Evolutionary conservation across 768 basidiomycete species (phyloP), one percentile per base, ranked within the genome.

Genomic region (Porphyrellus cyaneotinctus): DNA sequence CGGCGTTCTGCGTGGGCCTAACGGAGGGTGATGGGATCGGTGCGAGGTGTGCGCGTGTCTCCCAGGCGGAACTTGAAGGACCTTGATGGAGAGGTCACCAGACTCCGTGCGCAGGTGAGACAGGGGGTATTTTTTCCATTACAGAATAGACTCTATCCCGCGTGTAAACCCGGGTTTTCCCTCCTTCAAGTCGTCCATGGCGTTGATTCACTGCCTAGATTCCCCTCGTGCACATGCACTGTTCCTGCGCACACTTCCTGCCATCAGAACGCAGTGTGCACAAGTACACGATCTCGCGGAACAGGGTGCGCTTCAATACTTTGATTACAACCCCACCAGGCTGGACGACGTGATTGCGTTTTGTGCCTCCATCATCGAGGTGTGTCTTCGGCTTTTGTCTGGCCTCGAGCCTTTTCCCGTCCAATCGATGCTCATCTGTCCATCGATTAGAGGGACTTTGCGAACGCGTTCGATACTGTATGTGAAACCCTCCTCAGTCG

Each of bases 201-300:
- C 36, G 35, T 36, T 35, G 35, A 42, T 42, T 15, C 13, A 6
- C 33, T 15, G 47, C 30, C 28, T 36, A 24, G 47, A 62, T 41
- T 52, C 58, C 31, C 52, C 60, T 41, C 58, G 42, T 45, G 57
- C 41, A 36, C 62, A 56, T 35, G 82, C 84, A 23, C 73, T 71
- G 6, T 95, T 94, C 64, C 81, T 97, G 39, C 85, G 87, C 30
- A 92, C 90, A 0, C 77, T 97, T 4, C 88, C 91, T 15, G 82
- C 93, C n/a, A 92, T 97, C 61, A 82, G 95, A 42, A 87, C 94
- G 61, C 80, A 91, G 38, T 98, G 93, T 69, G 66, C 71, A 12
- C 78, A 78, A 37, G 91, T 98, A 31, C 83, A 88, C 67, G 78
- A 83, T 26, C 83, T 95, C 18, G 94, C 91, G 13, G 73, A 81